phyloP scores from a whole-genome alignment of 2,329 filamentous ascomycete species.

The Podosphaera xanthii region DNA sequence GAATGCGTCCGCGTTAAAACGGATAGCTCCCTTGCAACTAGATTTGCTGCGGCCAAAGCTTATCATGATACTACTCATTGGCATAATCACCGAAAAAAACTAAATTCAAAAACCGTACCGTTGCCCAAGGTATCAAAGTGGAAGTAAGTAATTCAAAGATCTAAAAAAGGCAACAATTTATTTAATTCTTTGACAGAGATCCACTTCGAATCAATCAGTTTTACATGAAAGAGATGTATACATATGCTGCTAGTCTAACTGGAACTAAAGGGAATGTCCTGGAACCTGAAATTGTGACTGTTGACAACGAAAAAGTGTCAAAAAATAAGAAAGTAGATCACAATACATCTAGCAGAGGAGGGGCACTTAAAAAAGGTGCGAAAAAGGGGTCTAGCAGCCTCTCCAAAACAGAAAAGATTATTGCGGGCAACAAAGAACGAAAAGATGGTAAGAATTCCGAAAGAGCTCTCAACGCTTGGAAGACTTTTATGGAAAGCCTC shows the following conservation, averaged over 20 bases:
- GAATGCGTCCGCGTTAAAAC: conserved; percentile 20
- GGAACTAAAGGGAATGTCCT: conserved; percentile 38
- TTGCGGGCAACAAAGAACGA: conserved; percentile 14
- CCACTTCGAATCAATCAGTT: conserved; percentile 26
- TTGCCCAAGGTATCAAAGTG: conserved; percentile 20
- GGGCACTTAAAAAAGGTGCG: conserved; percentile 11
- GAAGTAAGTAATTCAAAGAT: conserved; percentile 9
- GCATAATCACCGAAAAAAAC: conserved; percentile 33
- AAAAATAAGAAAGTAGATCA: conserved; percentile 13
- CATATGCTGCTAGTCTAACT: conserved; percentile 48
- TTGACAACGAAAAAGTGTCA: conserved; percentile 15
- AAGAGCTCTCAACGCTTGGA: conserved; percentile 15
- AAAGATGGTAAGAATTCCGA: conserved; percentile 14
- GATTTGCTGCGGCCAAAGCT: conserved; percentile 15
- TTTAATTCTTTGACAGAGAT: conserved; percentile 7
- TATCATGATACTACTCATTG: conserved; percentile 32
- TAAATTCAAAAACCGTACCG: conserved; percentile 21
- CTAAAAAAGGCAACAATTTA: neutral
- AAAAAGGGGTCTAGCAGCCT: conserved; percentile 20
- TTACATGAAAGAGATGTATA: conserved; percentile 42
- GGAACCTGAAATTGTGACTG: conserved; percentile 39
- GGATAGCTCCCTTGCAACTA: conserved; percentile 10
- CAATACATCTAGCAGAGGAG: conserved; percentile 7
- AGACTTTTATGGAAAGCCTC: conserved; percentile 13
- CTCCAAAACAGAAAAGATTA: conserved; percentile 17